Evolutionary conservation across 495 filamentous ascomycete genomes (phyloP).

Genomic region (Penicillium atrosanguineum): DNA sequence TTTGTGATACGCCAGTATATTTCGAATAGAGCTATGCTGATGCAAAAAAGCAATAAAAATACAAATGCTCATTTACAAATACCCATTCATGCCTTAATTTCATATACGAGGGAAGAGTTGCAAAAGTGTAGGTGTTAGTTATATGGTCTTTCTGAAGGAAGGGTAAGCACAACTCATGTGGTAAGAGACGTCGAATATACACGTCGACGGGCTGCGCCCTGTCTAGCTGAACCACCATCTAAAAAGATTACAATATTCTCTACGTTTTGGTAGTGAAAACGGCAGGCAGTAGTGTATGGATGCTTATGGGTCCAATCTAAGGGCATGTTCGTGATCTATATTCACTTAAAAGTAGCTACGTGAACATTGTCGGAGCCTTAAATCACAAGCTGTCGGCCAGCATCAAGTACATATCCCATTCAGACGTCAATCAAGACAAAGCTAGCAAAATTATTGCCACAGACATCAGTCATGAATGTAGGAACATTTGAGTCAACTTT

Average conservation of each 20-base stretch:
- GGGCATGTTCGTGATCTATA: not conserved
- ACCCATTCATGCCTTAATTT: not conserved
- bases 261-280: not conserved
- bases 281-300: not conserved
- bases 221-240: no score
- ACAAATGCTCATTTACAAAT: not conserved
- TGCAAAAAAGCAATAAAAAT: slow-evolving; percentile 19
- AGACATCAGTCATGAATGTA: not conserved
- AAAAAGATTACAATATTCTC: not conserved
- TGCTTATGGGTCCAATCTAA: not conserved
- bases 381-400: not conserved
- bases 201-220: no score
- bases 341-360: not conserved
- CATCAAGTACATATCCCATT: not conserved
- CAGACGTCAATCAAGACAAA: not conserved
- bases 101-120: no score
- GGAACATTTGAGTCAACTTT: slow-evolving; percentile 6
- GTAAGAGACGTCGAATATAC: no score
- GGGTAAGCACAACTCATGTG: no score
- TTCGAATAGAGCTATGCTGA: slow-evolving; percentile 20
- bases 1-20: slow-evolving; percentile 7
- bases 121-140: no score
- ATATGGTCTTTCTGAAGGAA: no score
- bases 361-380: not conserved
- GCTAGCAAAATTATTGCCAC: not conserved